Evolutionary conservation across 2,329 filamentous ascomycete species (phyloP).

Genomic region (Rhynchosporium graminicola): DNA sequence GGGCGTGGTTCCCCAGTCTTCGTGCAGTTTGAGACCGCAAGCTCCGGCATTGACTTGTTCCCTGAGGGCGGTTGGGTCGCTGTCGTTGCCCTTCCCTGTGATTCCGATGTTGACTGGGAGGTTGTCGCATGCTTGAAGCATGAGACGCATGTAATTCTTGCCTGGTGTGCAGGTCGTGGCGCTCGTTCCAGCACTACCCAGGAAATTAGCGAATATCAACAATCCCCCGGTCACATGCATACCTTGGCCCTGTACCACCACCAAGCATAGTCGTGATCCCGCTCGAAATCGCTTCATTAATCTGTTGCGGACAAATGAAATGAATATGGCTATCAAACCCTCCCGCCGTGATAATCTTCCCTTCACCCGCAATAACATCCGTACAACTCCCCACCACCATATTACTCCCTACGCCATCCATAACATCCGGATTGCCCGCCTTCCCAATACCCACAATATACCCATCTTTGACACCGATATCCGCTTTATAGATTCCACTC

Average conservation of each 20-base stretch:
- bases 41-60: slow-evolving; percentile 83
- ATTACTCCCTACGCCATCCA: slow-evolving; percentile 76
- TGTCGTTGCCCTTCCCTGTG: slow-evolving; percentile 92
- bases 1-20: slow-evolving; percentile 93
- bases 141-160: slow-evolving; percentile 77
- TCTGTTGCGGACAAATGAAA: slow-evolving; percentile 93
- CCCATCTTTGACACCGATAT: slow-evolving; percentile 90
- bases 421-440: slow-evolving; percentile 94
- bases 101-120: slow-evolving; percentile 88
- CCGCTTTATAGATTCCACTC: slow-evolving; percentile 92
- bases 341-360: slow-evolving; percentile 87
- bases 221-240: slow-evolving; percentile 17
- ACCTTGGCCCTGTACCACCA: slow-evolving; percentile 89
- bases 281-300: slow-evolving; percentile 76
- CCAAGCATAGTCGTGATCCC: slow-evolving; percentile 90
- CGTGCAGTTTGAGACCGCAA: slow-evolving; percentile 89
- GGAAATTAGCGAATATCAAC: slow-evolving; percentile 4
- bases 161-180: slow-evolving; percentile 94
- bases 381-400: slow-evolving; percentile 87
- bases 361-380: slow-evolving; percentile 88
- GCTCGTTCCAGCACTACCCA: slow-evolving; percentile 73
- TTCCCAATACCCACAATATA: slow-evolving; percentile 88
- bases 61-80: slow-evolving; percentile 65
- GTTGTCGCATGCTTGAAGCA: slow-evolving; percentile 83
- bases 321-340: slow-evolving; percentile 91